Conservation (phyloP, 106 monocot genomes). For the Hemerocallis citrina region DNA sequence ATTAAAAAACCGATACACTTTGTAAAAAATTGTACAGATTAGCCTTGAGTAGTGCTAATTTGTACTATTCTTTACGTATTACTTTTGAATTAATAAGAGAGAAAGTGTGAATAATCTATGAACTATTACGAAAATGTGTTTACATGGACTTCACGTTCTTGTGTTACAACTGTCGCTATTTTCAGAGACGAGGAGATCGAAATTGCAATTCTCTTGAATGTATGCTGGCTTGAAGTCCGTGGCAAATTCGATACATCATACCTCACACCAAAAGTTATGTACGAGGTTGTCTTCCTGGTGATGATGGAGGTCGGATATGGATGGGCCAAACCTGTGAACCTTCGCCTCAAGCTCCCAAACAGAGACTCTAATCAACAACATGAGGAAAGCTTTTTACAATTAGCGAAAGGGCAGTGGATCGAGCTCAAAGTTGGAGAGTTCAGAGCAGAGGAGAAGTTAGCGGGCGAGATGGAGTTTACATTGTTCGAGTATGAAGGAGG, state of each 20-base stretch:
- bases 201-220: slow-evolving; percentile 21
- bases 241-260: slow-evolving; percentile 23
- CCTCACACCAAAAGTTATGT: slow-evolving; percentile 38
- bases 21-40: too few species aligned
- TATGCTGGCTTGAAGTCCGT: slow-evolving; percentile 66
- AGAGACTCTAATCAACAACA: slow-evolving; percentile 3
- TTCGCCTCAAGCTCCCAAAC: slow-evolving; percentile 20
- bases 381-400: slow-evolving; percentile 25
- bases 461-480: slow-evolving; percentile 34
- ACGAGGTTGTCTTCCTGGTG: slow-evolving; percentile 45
- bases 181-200: slow-evolving; percentile 26
- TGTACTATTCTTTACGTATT: too few species aligned
- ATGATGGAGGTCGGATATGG: slow-evolving; percentile 31
- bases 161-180: too few species aligned
- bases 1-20: too few species aligned
- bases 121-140: too few species aligned
- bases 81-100: too few species aligned
- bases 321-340: slow-evolving; percentile 39
- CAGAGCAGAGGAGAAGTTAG: neutral
- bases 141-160: too few species aligned
- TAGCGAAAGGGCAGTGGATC: slow-evolving; percentile 20
- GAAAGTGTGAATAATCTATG: too few species aligned
- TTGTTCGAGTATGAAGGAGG: slow-evolving; percentile 42
- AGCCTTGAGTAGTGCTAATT: too few species aligned
- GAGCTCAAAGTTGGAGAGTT: slow-evolving; percentile 33